These are phyloP conservation scores for Hansenula lynferdii DNA, from an alignment of 1,139 yeast genomes.

Conservation along the genomic window DNA sequence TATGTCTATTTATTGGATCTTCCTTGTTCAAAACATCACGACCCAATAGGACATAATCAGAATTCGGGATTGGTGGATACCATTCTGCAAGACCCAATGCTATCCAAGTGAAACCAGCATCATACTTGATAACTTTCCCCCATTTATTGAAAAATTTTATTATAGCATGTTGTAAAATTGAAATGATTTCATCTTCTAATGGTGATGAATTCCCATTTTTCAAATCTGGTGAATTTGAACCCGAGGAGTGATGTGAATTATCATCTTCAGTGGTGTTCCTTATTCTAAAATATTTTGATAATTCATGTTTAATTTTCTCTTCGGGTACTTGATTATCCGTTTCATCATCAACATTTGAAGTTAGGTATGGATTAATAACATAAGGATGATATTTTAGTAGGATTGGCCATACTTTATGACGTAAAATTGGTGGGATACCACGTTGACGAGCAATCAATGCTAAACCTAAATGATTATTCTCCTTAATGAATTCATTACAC, in stretches of 20 bases:
- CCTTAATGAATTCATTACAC: constrained; percentile 19
- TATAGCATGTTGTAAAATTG: constrained; percentile 56
- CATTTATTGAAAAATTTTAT: constrained; percentile 65
- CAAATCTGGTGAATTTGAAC: constrained; percentile 16
- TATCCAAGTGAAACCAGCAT: constrained; percentile 80
- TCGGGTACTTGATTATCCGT: constrained; percentile 23
- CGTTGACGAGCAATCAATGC: constrained; percentile 78
- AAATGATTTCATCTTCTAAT: constrained; percentile 49
- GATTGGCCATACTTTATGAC: constrained; percentile 83
- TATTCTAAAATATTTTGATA: constrained; percentile 48
- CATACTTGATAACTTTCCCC: constrained; percentile 76
- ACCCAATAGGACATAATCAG: constrained; percentile 34
- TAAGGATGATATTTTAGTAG: constrained; percentile 79
- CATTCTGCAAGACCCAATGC: constrained; percentile 88
- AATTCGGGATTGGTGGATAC: constrained; percentile 49
- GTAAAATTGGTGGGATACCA: constrained; percentile 80
- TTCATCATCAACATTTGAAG: constrained; percentile 38
- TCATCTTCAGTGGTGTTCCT: constrained; percentile 15
- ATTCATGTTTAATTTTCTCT: constrained; percentile 42
- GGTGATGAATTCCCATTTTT: constrained; percentile 28
- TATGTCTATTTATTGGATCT: constrained; percentile 14
- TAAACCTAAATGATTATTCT: constrained; percentile 37
- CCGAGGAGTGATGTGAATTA: constrained; percentile 1
- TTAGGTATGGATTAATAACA: constrained; percentile 68
- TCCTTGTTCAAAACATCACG: constrained; percentile 21